These are phyloP conservation scores for slime mould (Dictyostelium discoideum) DNA, from an alignment of 78 protist genomes.

Conservation along the genomic window DNA sequence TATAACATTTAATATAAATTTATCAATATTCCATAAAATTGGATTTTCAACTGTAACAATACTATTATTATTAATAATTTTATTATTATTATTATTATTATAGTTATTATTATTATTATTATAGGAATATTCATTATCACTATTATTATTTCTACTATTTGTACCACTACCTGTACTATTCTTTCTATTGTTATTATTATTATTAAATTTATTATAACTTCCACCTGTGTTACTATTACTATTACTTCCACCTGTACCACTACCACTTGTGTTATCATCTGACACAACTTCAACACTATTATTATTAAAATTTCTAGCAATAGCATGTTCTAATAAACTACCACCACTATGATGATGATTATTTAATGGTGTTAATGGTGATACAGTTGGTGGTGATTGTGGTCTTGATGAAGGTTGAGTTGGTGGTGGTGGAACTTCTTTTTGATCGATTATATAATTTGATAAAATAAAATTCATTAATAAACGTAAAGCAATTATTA, in stretches of 20 bases:
- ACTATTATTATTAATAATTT: neutral
- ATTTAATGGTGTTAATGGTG: neutral
- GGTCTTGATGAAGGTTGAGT: neutral
- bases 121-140: neutral
- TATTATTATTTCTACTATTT: neutral
- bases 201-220: neutral
- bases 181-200: neutral
- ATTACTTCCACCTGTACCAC: neutral
- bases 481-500: conserved; percentile 8
- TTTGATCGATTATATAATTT: conserved; percentile 9
- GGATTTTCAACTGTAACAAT: conserved; percentile 20
- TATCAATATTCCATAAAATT: neutral
- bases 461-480: conserved; percentile 9
- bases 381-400: neutral
- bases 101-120: neutral
- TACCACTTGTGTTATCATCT: neutral
- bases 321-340: neutral
- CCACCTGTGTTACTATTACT: neutral
- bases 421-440: neutral
- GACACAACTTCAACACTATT: neutral
- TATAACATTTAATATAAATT: neutral
- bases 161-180: neutral
- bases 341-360: neutral
- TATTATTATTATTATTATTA: neutral
- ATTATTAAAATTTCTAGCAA: neutral